Evolutionary conservation across 2,329 filamentous ascomycete species (phyloP), one percentile per base, ranked within the genome.

Genomic region (Exophiala dermatitidis): DNA sequence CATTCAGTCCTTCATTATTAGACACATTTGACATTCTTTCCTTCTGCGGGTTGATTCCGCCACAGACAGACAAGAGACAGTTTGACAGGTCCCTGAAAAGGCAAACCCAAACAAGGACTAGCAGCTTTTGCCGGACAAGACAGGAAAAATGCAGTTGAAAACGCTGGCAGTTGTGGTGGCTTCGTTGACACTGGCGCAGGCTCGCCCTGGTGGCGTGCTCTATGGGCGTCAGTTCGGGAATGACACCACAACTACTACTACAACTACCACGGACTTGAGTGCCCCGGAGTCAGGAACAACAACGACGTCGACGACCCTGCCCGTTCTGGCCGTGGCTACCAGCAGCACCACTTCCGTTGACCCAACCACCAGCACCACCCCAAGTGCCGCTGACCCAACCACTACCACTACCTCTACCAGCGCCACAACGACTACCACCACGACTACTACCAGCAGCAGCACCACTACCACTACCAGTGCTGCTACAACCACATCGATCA

Each of bases 151-250:
- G 57, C 54, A 59, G 33, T 53, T 59, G 46, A 51, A 40, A 26
- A 48, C 48, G 29, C 12, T 59, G 37, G 44, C 54, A 26, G n/a
- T 59, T 34, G 29, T 59, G 44, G 48, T 48, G 36, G 53, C 54
- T 28, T 57, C 46, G 30, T 52, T 54, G 54, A 53, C 54, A 10
- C 47, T 57, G 54, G 57, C 57, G 34, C 54, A 57, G 48, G 57
- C 54, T 46, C 53, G 46, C 49, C 51, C 49, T 28, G 57, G 52
- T 34, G 54, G 45, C 28, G 33, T 34, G 40, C 40, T 59, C 9
- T 41, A 45, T 7, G 43, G 44, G 48, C 56, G 56, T 19, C 46
- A 53, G 29, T 47, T 45, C 31, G 10, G 43, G 46, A 56, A 55
- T 51, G 53, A 49, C 12, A 53, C 19, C 19, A 19, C 19, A 19